Percentiles rank a stretch among this genome's conserved stretches.
Evolutionary conservation across 352 stramenopile genomes (phyloP).

Genomic region (Phytophthora ohioensis): DNA sequence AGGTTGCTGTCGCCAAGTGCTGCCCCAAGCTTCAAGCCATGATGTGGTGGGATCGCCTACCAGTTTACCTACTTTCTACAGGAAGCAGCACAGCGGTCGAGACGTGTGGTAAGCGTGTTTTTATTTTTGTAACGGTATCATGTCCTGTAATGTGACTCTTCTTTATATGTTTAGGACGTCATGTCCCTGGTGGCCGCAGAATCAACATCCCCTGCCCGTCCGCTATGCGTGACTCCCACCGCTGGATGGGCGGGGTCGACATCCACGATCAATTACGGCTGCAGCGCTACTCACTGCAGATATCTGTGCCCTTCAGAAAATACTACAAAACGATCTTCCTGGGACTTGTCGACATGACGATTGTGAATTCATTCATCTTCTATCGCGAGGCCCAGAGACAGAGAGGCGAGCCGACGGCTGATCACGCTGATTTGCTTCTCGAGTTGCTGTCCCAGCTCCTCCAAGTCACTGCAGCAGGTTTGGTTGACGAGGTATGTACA

Average conservation of each 20-base stretch:
- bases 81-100: background rate
- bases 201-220: slow-evolving; percentile 6
- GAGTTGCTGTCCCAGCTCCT: slow-evolving; percentile 23
- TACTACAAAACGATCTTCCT: slow-evolving; percentile 40
- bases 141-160: background rate
- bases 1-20: background rate
- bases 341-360: slow-evolving; percentile 28
- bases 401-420: background rate
- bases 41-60: slow-evolving; percentile 9
- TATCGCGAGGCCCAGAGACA: slow-evolving; percentile 7
- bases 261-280: slow-evolving; percentile 31
- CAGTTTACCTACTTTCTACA: slow-evolving; percentile 11
- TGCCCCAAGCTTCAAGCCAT: background rate
- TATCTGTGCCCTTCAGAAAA: slow-evolving; percentile 6
- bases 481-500: slow-evolving; percentile 13
- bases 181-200: slow-evolving; percentile 9
- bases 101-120: background rate
- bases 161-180: background rate
- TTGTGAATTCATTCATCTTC: slow-evolving; percentile 34
- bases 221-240: slow-evolving; percentile 11
- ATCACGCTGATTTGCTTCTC: slow-evolving; percentile 18
- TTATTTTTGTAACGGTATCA: background rate
- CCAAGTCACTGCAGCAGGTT: background rate
- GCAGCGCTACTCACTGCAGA: slow-evolving; percentile 31
- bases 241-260: slow-evolving; percentile 26